These are phyloP conservation scores for Phaeosphaeriaceae sp. DNA, from an alignment of 2,329 filamentous ascomycete species.

Conservation along the genomic window DNA sequence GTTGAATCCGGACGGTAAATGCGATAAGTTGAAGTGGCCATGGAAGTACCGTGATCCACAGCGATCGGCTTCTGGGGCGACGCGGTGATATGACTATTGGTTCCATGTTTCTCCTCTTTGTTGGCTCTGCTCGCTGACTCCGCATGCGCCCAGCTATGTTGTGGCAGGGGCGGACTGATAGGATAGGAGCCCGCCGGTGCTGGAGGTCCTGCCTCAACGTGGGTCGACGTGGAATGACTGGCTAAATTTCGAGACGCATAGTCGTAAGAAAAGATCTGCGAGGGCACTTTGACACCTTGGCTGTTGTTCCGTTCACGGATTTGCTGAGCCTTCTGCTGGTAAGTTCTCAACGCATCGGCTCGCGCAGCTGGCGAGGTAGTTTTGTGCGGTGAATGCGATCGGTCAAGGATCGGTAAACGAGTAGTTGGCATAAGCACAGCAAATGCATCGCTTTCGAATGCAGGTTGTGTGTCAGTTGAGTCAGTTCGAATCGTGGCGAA, in stretches of 20 bases:
- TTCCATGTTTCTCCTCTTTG: slow-evolving; percentile 3
- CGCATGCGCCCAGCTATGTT: slow-evolving; percentile 20
- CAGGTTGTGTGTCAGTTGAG: slow-evolving; percentile 27
- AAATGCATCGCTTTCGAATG: slow-evolving; percentile 44
- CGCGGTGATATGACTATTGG: slow-evolving; percentile 13
- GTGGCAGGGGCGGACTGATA: slow-evolving; percentile 27
- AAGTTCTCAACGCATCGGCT: slow-evolving; percentile 37
- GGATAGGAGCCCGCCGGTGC: slow-evolving; percentile 36
- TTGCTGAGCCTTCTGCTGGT: slow-evolving; percentile 35
- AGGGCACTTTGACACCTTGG: slow-evolving; percentile 30
- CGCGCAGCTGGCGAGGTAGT: slow-evolving; percentile 25
- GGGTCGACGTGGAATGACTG: slow-evolving; percentile 2
- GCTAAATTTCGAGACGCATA: slow-evolving; percentile 23
- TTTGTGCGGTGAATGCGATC: slow-evolving; percentile 19
- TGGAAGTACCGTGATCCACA: neutral
- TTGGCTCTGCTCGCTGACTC: slow-evolving; percentile 3
- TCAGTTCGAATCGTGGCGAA: slow-evolving; percentile 38
- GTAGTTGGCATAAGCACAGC: slow-evolving; percentile 45
- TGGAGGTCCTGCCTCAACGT: slow-evolving; percentile 12
- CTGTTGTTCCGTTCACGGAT: slow-evolving; percentile 31
- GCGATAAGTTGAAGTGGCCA: neutral
- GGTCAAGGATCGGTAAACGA: slow-evolving; percentile 35
- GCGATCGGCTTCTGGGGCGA: slow-evolving; percentile 22
- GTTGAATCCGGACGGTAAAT: slow-evolving; percentile 17
- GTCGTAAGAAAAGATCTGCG: slow-evolving; percentile 36